Conservation (phyloP, 2,329 filamentous ascomycete genomes). For the Akanthomyces lecanii region DNA sequence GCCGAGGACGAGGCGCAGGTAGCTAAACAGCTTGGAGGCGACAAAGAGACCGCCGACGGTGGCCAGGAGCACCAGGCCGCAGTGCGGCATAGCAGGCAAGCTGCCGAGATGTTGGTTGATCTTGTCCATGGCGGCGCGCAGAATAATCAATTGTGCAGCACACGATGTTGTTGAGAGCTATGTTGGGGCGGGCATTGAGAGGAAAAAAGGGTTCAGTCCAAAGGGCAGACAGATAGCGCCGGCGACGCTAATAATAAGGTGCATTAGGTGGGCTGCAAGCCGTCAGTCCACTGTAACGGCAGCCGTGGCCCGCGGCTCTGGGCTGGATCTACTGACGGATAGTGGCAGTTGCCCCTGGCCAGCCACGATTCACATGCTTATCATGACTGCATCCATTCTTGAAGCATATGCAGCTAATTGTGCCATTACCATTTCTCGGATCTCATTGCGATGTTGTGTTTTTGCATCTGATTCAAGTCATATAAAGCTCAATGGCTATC, state of each 20-base stretch:
- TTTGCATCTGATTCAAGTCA: too few species aligned
- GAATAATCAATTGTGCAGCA: neutral
- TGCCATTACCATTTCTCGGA: neutral
- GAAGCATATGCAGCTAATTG: neutral
- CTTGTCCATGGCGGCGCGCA: constrained; percentile 16
- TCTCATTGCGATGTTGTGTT: too few species aligned
- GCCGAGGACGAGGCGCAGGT: constrained; percentile 59
- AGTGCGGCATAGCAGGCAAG: constrained; percentile 35
- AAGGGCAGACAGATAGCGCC: neutral
- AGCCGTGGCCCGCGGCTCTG: too few species aligned
- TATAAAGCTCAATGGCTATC: too few species aligned
- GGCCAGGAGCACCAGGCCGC: constrained; percentile 44
- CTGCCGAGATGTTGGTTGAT: constrained; percentile 31
- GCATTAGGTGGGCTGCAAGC: neutral
- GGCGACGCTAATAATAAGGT: neutral
- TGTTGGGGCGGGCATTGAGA: neutral
- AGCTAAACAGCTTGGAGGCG: constrained; percentile 52
- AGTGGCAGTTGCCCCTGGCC: neutral
- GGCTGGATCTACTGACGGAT: neutral
- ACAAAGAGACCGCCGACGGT: constrained; percentile 57
- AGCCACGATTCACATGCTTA: constrained; percentile 1
- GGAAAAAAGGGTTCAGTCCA: neutral
- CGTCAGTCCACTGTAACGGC: neutral
- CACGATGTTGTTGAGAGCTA: constrained; percentile 10
- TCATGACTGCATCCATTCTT: neutral